Conservation (phyloP, 495 filamentous ascomycete genomes). For the Penicillium desertorum region DNA sequence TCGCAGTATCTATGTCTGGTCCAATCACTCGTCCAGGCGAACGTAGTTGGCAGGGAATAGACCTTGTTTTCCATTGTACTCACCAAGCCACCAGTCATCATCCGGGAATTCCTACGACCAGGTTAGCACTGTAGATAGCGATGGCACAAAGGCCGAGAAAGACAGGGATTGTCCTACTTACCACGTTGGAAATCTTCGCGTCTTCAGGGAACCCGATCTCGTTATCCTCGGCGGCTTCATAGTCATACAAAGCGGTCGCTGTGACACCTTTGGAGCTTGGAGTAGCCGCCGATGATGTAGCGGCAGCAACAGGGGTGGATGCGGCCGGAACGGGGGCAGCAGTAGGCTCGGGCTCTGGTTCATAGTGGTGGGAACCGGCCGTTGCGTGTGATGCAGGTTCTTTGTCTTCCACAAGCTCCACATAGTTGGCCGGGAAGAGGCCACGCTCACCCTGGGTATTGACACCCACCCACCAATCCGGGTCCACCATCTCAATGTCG, state of each 20-base stretch:
- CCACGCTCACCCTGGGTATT: slow-evolving; percentile 79
- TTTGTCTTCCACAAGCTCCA: slow-evolving; percentile 72
- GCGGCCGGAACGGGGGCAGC: slow-evolving; percentile 5
- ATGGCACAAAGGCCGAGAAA: neutral
- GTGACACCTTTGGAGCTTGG: slow-evolving; percentile 50
- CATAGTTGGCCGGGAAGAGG: slow-evolving; percentile 95
- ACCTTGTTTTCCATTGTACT: slow-evolving; percentile 73
- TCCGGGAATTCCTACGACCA: slow-evolving; percentile 84
- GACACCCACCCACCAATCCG: slow-evolving; percentile 95
- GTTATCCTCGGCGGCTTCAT: slow-evolving; percentile 96
- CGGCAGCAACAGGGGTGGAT: slow-evolving; percentile 5
- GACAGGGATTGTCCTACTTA: slow-evolving; percentile 40
- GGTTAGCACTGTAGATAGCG: slow-evolving; percentile 11
- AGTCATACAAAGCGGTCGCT: slow-evolving; percentile 89
- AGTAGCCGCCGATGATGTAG: slow-evolving; percentile 19
- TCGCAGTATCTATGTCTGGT: neutral
- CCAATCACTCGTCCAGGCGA: slow-evolving; percentile 56
- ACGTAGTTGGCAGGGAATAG: slow-evolving; percentile 94
- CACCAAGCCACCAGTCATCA: slow-evolving; percentile 97
- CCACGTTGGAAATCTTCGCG: slow-evolving; percentile 66
- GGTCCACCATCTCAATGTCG: slow-evolving; percentile 97
- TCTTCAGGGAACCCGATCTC: slow-evolving; percentile 92
- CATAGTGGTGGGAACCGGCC: slow-evolving; percentile 25
- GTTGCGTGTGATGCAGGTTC: slow-evolving; percentile 36
- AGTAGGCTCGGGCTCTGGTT: slow-evolving; percentile 17